Evolutionary conservation across 495 filamentous ascomycete genomes (phyloP), one percentile per base, ranked within the genome.

Genomic region (Platismatia glauca): DNA sequence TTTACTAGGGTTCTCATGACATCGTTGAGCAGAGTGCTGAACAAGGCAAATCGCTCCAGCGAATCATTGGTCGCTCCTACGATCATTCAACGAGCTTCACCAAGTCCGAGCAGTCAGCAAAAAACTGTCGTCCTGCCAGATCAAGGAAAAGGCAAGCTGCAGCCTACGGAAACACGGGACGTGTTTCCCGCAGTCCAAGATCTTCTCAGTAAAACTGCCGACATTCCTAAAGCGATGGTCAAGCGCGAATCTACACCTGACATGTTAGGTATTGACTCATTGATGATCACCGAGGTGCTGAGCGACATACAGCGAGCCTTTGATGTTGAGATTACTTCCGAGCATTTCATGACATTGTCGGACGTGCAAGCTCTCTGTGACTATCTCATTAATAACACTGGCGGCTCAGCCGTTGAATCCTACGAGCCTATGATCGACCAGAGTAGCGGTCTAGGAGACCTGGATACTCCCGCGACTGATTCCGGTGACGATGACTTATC

Each of bases 211-310:
- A 62, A 71, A 29, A 33, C 73, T 34, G 65, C 67, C 5, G 74
- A 73, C 20, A 68, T 74, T 27, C 59, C 68, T 38, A 43, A 60
- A 7, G 57, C 66, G 13, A 62, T 70, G 1, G 31, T 75, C n/a
- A 48, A 62, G n/a, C n/a, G 9, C n/a, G 50, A 61, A 0, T 65
- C 65, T 11, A 66, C 61, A 29, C 46, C 73, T 46, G 59, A 71
- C 8, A 70, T 77, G 4, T 57, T 79, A 11, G 74, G 76, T 3
- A 75, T 78, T 22, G 76, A 79, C 64, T 79, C 77, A 7, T 62
- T 79, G 13, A 70, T 78, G 70, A 65, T 64, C 33, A 80, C 70
- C 4, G 77, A 78, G 65, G 68, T 79, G 8, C 46, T 76, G 2
- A 56, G 52, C 18, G 75, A 77, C 24, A 72, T 78, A 35, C 62